These are phyloP conservation scores for Candida pseudoviswanathii DNA, from an alignment of 1,139 yeast species.

Conservation along the genomic window DNA sequence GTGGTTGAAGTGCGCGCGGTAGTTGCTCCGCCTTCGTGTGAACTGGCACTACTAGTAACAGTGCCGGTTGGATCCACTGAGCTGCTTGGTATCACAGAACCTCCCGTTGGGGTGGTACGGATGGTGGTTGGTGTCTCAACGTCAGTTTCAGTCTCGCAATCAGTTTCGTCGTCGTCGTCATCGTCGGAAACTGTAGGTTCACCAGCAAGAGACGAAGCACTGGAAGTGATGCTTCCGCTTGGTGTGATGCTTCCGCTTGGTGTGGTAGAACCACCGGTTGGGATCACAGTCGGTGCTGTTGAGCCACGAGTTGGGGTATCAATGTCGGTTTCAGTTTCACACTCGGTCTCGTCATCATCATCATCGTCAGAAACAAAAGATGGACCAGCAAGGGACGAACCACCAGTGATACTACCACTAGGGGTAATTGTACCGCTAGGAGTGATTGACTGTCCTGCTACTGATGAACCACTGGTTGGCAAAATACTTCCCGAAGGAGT, in stretches of 20 bases:
- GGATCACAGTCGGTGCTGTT: background rate
- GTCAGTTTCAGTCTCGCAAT: conserved; percentile 14
- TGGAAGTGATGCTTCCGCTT: background rate
- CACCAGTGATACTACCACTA: background rate
- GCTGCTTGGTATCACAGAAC: too few species aligned
- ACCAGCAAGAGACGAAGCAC: background rate
- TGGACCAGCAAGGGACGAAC: background rate
- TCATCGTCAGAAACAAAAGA: background rate
- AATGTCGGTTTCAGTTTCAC: background rate
- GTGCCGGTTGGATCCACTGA: too few species aligned
- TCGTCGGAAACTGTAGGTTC: background rate
- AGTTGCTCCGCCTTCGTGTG: too few species aligned
- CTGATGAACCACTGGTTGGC: too few species aligned
- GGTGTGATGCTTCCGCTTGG: too few species aligned
- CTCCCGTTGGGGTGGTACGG: background rate
- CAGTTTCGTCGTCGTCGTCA: conserved; percentile 18
- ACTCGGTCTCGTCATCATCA: background rate
- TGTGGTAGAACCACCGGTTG: background rate
- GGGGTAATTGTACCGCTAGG: too few species aligned
- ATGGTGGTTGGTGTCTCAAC: background rate
- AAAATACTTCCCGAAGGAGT: too few species aligned
- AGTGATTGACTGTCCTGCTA: too few species aligned
- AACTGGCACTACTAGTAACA: too few species aligned
- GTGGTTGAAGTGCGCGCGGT: too few species aligned
- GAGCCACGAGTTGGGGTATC: conserved; percentile 2